Evolutionary conservation across 129 eudicot species (phyloP), one percentile per base, ranked within the genome.

Genomic region (Arctium lappa): DNA sequence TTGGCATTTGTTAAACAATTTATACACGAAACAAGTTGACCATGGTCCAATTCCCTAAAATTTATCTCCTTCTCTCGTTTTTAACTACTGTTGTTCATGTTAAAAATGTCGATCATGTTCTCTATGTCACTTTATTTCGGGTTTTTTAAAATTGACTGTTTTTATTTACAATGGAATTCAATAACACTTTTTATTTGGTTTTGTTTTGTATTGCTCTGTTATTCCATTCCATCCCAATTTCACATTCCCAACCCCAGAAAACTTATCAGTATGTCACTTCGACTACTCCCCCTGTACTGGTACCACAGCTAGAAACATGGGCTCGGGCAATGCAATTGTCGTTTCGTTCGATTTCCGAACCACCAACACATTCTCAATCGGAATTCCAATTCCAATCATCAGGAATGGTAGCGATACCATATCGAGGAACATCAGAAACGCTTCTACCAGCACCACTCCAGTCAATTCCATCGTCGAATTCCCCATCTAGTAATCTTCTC

Each of bases 261-360:
- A 71, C 73, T 50, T 56, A 13, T 77, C 86, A 10, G 13, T 56
- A 75, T 33, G 56, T 27, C 31, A 70, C 85, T 12, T 39, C 87
- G 0, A 16, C 60, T 1, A 72, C 27, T n/a, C 75, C 81, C 16
- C 60, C 85, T 0, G 15, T 73, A 29, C 65, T 65, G 18, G 31
- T 37, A 22, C 86, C 88, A 30, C 68, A 81, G 4, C 81, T 81
- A 9, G 76, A 69, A 63, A 78, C 81, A 73, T 81, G 84, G 84
- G 84, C 70, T 2, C 81, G 62, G 0, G 63, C 60, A 11, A 73
- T 29, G 68, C 76, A 74, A 1, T 15, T 75, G 18, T 76, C 86
- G 3, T 75, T 83, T 42, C 86, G 38, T 79, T 50, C 84, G 11
- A 81, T 72, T n/a, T 78, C 82, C 0, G 84, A 78, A 8, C 74